Base-by-base conservation (phyloP, 345 rosid genomes). In the Boechera retrofracta region DNA sequence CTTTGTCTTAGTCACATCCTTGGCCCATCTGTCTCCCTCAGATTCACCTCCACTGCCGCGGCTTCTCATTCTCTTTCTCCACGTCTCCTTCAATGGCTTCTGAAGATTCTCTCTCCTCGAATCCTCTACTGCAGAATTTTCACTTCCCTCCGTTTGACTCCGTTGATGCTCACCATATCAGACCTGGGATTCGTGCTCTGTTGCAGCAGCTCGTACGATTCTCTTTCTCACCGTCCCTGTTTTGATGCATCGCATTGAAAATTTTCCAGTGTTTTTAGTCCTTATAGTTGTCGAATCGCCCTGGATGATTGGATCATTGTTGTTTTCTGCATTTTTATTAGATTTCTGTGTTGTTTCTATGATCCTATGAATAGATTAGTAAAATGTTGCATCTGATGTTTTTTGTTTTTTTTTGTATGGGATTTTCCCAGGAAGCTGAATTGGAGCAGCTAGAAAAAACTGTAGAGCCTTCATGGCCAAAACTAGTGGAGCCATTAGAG, bases 401-500 rank as follows among this genome's bases (percentile, higher is more conserved):
- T 21, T 21, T 21, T 21, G 21, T n/a, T 21, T 21, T 21, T 21
- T 21, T 21, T 44, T 5, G 6, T 61, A 10, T 2, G 66, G 72
- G 7, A 21, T 0, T 72, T 51, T 64, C 64, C 21, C 54, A 94
- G 98, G 97, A 90, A 79, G 72, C 61, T 82, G 91, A 89, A 64
- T 69, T 89, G 88, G 98, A 90, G 77, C 84, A 86, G 72, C 64
- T 90, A 74, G 97, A 92, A 80, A 88, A 78, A 49, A 78, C 82
- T 0, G 88, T 89, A 65, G 92, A 90, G 77, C 96, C 97, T 0
- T 78, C 97, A 2, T 94, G 98, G 98, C 84, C 90, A 48, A 92
- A 90, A 73, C 80, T 94, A 76, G 95, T 89, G 81, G 97, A 90
- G 82, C 97, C 97, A n/a, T 61, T 92, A 79, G 97, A 90, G 91